These are phyloP conservation scores for Thinopyrum elongatum DNA, from an alignment of 176 grass and related monocot species.

Conservation along the genomic window DNA sequence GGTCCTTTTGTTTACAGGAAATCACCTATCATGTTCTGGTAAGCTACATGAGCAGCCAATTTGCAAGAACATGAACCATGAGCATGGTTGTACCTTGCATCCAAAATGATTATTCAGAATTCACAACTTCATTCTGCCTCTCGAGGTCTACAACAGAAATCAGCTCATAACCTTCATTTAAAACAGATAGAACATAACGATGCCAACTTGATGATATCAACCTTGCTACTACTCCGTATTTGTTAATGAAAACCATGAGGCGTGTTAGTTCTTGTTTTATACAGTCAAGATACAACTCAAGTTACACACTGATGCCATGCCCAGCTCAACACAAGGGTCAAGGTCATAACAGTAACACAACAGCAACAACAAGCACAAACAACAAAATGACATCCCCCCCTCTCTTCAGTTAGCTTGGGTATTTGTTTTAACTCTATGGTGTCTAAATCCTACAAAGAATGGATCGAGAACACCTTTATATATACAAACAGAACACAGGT, in stretches of 20 bases:
- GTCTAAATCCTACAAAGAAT: conserved; percentile 89
- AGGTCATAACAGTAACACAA: conserved; percentile 3
- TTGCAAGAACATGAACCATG: too few relatives aligned
- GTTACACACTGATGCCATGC: conserved; percentile 9
- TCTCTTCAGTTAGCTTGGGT: conserved; percentile 43
- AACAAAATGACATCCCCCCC: conserved; percentile 36
- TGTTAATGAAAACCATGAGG: conserved; percentile 23
- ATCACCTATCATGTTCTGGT: too few relatives aligned
- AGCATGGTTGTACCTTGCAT: background rate
- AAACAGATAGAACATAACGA: too few relatives aligned
- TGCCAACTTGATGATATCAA: background rate
- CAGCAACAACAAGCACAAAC: conserved; percentile 19
- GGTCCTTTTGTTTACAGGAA: too few relatives aligned
- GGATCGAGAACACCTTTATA: conserved; percentile 76
- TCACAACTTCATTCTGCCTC: background rate
- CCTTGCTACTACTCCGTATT: background rate
- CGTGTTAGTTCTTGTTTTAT: conserved; percentile 29
- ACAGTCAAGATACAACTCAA: conserved; percentile 28
- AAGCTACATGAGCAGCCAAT: too few relatives aligned
- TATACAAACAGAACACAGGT: conserved; percentile 62
- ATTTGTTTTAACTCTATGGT: conserved; percentile 52
- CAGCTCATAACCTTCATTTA: background rate
- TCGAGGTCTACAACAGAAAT: background rate
- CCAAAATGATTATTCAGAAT: background rate
- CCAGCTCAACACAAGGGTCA: conserved; percentile 32